Conservation (phyloP, 129 eudicot genomes). For the Flaveria ramosissima region DNA sequence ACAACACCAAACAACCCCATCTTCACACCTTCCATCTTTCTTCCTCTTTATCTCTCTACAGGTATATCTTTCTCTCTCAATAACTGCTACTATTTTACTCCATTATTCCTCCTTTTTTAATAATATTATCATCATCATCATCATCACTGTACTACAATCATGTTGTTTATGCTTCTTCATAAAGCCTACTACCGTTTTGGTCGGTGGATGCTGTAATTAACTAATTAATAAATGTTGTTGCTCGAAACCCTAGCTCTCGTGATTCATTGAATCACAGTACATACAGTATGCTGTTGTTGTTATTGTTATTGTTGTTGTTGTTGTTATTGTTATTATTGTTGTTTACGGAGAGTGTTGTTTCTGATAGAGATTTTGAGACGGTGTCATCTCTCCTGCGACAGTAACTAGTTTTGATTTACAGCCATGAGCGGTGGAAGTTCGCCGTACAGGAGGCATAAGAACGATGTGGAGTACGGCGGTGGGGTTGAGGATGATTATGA, state of each 20-base stretch:
- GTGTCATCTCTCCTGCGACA: slow-evolving; percentile 97
- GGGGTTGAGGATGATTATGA: slow-evolving; percentile 46
- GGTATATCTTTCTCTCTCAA: slow-evolving; percentile 19
- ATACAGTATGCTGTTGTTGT: not conserved
- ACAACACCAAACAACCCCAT: slow-evolving; percentile 17
- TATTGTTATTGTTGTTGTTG: not conserved
- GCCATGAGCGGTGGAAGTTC: slow-evolving; percentile 44
- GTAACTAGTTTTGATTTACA: slow-evolving; percentile 32
- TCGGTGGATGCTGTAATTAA: slow-evolving; percentile 15
- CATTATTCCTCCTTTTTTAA: not conserved
- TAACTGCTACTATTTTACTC: slow-evolving; percentile 14
- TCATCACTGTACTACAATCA: slow-evolving; percentile 1
- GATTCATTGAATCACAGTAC: slow-evolving; percentile 15
- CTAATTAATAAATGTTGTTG: not conserved
- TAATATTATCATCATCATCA: not conserved
- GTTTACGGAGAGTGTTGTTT: not conserved
- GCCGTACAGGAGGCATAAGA: slow-evolving; percentile 57
- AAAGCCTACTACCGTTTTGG: slow-evolving; percentile 1
- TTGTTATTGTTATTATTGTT: not conserved
- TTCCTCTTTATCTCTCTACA: slow-evolving; percentile 3
- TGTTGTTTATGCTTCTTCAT: slow-evolving; percentile 10
- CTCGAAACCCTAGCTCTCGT: slow-evolving; percentile 25
- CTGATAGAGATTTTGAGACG: slow-evolving; percentile 28
- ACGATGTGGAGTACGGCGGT: slow-evolving; percentile 50
- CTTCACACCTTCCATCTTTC: not conserved